Conservation (phyloP, 2,329 filamentous ascomycete species). For the Kalmusia sp. region DNA sequence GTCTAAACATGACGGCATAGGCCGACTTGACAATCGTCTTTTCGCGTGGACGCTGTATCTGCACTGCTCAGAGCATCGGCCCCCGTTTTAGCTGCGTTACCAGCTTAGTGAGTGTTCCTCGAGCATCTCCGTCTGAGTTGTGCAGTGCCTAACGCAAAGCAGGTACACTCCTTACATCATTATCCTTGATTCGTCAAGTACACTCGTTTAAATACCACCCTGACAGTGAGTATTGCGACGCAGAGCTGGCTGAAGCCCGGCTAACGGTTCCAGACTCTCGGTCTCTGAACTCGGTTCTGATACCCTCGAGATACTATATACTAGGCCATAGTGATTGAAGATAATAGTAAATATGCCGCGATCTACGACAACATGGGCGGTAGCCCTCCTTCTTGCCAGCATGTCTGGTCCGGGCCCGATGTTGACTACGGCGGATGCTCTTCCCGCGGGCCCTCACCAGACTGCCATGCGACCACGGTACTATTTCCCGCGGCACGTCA, state of each 20-base stretch:
- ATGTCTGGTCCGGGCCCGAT: conserved; percentile 55
- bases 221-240: conserved; percentile 41
- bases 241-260: background rate
- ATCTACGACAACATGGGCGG: conserved; percentile 54
- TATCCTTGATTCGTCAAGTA: conserved; percentile 55
- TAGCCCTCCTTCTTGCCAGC: conserved; percentile 51
- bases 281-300: conserved; percentile 22
- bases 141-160: conserved; percentile 22
- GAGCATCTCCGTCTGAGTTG: background rate
- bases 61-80: conserved; percentile 30
- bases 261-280: conserved; percentile 22
- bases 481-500: conserved; percentile 57
- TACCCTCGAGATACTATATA: conserved; percentile 29
- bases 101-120: conserved; percentile 43
- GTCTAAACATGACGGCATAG: conserved; percentile 47
- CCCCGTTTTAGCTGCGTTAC: conserved; percentile 39
- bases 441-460: conserved; percentile 51
- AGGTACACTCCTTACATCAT: conserved; percentile 47
- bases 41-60: conserved; percentile 31
- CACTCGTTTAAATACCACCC: conserved; percentile 57
- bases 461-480: conserved; percentile 49
- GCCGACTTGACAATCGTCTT: conserved; percentile 23
- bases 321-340: conserved; percentile 31
- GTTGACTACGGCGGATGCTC: conserved; percentile 56
- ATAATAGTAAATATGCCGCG: conserved; percentile 52